These are phyloP conservation scores for Tylopilus felleus DNA, from an alignment of 768 basidiomycete species.

Conservation along the genomic window DNA sequence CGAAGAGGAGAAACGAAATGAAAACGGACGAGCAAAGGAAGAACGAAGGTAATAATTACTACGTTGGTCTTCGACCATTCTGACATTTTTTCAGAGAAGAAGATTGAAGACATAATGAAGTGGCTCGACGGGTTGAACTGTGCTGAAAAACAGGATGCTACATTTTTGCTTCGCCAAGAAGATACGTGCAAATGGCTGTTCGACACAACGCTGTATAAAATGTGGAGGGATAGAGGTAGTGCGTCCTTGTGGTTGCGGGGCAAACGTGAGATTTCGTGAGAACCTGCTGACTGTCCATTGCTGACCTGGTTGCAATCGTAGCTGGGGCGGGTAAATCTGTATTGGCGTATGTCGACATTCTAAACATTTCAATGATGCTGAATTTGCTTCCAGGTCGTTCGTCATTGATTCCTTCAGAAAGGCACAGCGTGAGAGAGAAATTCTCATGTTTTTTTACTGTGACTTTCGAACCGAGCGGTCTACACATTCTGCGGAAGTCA, in stretches of 20 bases:
- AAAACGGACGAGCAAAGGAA: background rate
- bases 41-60: too few species aligned
- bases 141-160: conserved; percentile 4
- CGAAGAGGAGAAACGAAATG: background rate
- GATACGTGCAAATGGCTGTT: conserved; percentile 5
- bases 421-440: background rate
- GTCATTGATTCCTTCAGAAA: background rate
- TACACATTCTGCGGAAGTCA: background rate
- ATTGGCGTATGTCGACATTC: conserved; percentile 1
- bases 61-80: too few species aligned
- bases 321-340: conserved; percentile 10
- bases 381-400: background rate
- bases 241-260: conserved; percentile 5
- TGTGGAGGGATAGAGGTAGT: background rate
- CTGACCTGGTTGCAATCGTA: background rate
- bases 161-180: background rate
- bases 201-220: background rate
- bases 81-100: background rate
- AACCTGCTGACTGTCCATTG: background rate
- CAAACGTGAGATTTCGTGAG: background rate
- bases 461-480: conserved; percentile 1
- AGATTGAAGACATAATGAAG: background rate
- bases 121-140: conserved; percentile 3
- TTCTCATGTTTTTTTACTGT: background rate
- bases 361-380: background rate